Evolutionary conservation across 1,284 basidiomycete genomes (phyloP).

Genomic region (Malassezia cuniculi): DNA sequence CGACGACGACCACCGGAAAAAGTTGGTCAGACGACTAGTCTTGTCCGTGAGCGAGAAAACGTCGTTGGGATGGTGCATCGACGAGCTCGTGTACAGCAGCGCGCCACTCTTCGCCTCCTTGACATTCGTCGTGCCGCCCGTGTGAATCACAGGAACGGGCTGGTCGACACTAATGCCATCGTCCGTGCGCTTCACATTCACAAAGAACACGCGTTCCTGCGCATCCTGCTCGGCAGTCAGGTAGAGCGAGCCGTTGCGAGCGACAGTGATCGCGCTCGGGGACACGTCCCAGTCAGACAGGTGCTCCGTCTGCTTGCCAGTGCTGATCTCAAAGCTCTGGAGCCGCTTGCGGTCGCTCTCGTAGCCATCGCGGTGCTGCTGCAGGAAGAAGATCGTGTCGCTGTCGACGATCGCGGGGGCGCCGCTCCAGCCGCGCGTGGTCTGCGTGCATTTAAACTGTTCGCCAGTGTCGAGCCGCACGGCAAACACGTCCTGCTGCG

Average conservation of each 20-base stretch:
- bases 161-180: neutral
- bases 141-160: neutral
- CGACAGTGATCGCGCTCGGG: constrained; percentile 15
- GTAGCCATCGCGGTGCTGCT: constrained; percentile 29
- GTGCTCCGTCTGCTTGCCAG: constrained; percentile 3
- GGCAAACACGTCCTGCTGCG: constrained; percentile 20
- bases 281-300: constrained; percentile 22
- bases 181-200: neutral
- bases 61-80: constrained; percentile 15
- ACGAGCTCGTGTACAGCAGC: constrained; percentile 9
- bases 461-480: constrained; percentile 14
- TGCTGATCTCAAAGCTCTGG: constrained; percentile 13
- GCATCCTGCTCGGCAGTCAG: constrained; percentile 15
- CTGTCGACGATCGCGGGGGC: constrained; percentile 18
- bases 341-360: constrained; percentile 26
- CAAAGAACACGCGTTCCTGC: constrained; percentile 13
- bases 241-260: constrained; percentile 12
- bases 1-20: constrained; percentile 4
- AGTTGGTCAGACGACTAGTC: constrained; percentile 5
- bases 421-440: constrained; percentile 18
- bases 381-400: constrained; percentile 23
- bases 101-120: constrained; percentile 9
- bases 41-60: constrained; percentile 11
- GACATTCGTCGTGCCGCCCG: constrained; percentile 1
- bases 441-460: constrained; percentile 3